A percentile compares a stretch with the other conserved stretches of the same genome.
phyloP scores from a whole-genome alignment of 2,329 filamentous ascomycete species.

The Lachnellula cervina region DNA sequence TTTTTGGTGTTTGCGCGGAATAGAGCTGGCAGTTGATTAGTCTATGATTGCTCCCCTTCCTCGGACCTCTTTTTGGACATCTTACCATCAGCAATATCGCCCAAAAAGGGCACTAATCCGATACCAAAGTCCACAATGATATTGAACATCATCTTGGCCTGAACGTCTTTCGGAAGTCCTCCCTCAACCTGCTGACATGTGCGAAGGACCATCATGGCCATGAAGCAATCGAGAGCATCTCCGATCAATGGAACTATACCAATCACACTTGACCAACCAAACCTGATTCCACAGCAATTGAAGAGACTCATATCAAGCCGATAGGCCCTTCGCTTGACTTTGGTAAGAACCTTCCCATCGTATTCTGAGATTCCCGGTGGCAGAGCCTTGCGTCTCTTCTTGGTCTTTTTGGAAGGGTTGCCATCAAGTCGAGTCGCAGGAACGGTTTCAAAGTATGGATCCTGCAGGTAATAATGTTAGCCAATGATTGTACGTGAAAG shows the following conservation, averaged over 20 bases:
- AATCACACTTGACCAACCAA: constrained; percentile 87
- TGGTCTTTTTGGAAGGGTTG: constrained; percentile 63
- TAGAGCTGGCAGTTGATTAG: constrained; percentile 27
- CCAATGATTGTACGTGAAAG: not conserved
- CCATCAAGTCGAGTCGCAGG: constrained; percentile 66
- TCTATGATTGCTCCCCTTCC: not conserved
- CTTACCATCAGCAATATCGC: constrained; percentile 63
- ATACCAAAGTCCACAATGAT: constrained; percentile 68
- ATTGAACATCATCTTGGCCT: constrained; percentile 74
- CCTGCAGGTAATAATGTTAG: constrained; percentile 46
- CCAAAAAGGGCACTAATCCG: constrained; percentile 69
- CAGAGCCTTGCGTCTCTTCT: constrained; percentile 80
- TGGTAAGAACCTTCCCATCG: constrained; percentile 77
- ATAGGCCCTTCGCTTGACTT: constrained; percentile 81
- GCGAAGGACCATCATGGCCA: constrained; percentile 71
- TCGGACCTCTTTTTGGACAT: constrained; percentile 26
- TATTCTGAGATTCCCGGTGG: constrained; percentile 78
- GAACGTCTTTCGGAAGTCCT: constrained; percentile 59
- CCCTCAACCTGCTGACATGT: constrained; percentile 71
- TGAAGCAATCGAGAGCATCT: constrained; percentile 66
- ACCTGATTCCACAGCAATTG: constrained; percentile 72
- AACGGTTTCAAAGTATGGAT: constrained; percentile 84
- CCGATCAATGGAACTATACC: constrained; percentile 77
- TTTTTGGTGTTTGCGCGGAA: constrained; percentile 76
- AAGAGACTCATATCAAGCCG: constrained; percentile 80